Evolutionary conservation across 495 filamentous ascomycete species (phyloP), one percentile per base, ranked within the genome.

Genomic region (Peziza echinospora): DNA sequence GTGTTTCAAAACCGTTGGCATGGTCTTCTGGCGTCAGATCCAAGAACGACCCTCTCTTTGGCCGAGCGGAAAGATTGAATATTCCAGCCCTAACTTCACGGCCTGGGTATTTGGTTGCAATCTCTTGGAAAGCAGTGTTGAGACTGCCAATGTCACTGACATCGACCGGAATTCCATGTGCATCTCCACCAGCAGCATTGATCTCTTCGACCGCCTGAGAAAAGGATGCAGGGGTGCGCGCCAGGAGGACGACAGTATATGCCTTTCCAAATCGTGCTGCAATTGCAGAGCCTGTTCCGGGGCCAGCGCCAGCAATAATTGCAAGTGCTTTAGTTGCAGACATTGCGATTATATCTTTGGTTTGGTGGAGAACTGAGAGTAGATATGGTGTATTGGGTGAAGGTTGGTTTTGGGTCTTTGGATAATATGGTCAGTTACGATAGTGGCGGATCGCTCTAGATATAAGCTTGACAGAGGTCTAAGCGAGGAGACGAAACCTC

Each of bases 21-120:
- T 82, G 80, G 22, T 89, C 81, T 17, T 75, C 71, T 30, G 71
- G 62, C 0, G 63, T 74, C 41, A 81, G 47, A 49, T 92, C 84
- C 16, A 93, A 63, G 56, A 94, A 92, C 2, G 84, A 81, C 65
- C 87, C 89, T 28, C 71, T 65, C 5, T 75, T 65, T 49, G 82
- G 80, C 1, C 73, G 69, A 24, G 71, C 77, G 3, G 70, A 70
- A n/a, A 77, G 75, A 57, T 94, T 93, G 59, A 82, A 93, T 5
- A 96, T 64, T 0, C 84, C 84, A 0, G 82, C 86, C 7, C 78
- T 83, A 1, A 81, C 62, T 23, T 70, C 66, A 24, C 56, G 52
- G n/a, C 55, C 67, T 0, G 62, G 56, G 8, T 67, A 71, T 51
- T 78, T 67, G 50, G 74, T 63, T 40, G 69, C 64, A 56, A 89